Base-by-base conservation (phyloP, 805 yeast species). In the Blastobotrys robertii region DNA sequence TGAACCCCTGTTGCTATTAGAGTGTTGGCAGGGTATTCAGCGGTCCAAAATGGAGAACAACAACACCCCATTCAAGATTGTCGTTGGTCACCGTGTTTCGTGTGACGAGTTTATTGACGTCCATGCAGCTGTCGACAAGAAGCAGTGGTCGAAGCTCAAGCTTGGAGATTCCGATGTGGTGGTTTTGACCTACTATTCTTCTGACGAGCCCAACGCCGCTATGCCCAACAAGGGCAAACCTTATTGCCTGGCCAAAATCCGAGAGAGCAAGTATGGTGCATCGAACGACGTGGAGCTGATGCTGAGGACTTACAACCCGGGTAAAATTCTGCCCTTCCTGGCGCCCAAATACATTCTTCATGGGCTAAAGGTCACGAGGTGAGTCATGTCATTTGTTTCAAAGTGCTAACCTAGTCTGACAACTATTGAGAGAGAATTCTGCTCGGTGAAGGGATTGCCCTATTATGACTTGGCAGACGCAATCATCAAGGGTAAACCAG, bases 11-110 rank as follows among this genome's bases (percentile, higher is more conserved):
- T 65, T 92, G 36, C 64, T 88, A 57, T 63, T 90, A 34, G 99
- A 92, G 63, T 84, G 95, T 49, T 94, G 97, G 97, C 95, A 88
- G 55, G 82, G 85, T 0, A 74, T 92, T 22, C 81, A 78, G 50
- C 71, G 84, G 3, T 77, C 92, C 0, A 78, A 82, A 48, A 76
- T 76, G 39, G 76, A 83, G 12, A 64, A 66, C 11, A 73, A 56
- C 30, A 74, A 73, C 39, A 62, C 53, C 4, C 87, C 94, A 0
- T 81, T 88, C 57, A 72, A 71, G 28, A 52, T 88, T 2, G 65
- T 75, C 2, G 66, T 88, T 13, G 97, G 94, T 3, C 83, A 86
- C 30, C 73, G 96, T 51, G 74, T 86, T 1, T 77, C 84, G 1
- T 81, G 84, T 11, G 95, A 87, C 52, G 81, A 84, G 10, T 92